A percentile compares a stretch with the other conserved stretches of the same genome.
phyloP scores from a whole-genome alignment of 139 green algal species.

The Volvox reticuliferus region DNA sequence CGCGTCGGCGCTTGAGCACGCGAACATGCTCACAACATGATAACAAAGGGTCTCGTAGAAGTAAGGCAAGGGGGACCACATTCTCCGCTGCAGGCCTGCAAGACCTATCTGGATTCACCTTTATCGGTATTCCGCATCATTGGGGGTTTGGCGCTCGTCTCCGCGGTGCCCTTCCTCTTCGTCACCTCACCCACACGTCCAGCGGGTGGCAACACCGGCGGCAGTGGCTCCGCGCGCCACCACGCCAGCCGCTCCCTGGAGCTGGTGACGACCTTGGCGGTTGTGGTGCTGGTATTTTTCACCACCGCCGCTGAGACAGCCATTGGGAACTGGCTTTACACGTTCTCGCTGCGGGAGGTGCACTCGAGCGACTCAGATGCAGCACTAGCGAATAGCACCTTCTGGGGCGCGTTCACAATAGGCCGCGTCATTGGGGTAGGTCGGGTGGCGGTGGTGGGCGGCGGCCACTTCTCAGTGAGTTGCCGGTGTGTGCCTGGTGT shows the following conservation, averaged over 20 bases:
- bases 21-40: too few relatives aligned
- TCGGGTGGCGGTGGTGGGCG: neutral
- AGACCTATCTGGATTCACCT: constrained; percentile 26
- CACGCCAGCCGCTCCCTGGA: constrained; percentile 36
- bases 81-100: constrained; percentile 48
- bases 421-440: constrained; percentile 58
- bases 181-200: constrained; percentile 54
- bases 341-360: constrained; percentile 45
- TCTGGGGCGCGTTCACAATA: constrained; percentile 62
- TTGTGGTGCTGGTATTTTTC: constrained; percentile 61
- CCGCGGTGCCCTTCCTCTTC: constrained; percentile 59
- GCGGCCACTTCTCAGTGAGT: neutral
- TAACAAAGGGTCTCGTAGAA: too few relatives aligned
- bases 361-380: constrained; percentile 36
- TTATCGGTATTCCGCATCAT: constrained; percentile 56
- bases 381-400: constrained; percentile 53
- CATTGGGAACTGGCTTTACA: constrained; percentile 65
- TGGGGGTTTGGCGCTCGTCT: constrained; percentile 14
- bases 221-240: neutral
- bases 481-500: too few relatives aligned
- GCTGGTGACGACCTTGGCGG: constrained; percentile 23
- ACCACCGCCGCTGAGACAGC: constrained; percentile 63
- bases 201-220: neutral
- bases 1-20: too few relatives aligned
- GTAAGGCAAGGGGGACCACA: too few relatives aligned